Conservation (phyloP, 1,284 basidiomycete species). For the Apiotrichum domesticum region DNA sequence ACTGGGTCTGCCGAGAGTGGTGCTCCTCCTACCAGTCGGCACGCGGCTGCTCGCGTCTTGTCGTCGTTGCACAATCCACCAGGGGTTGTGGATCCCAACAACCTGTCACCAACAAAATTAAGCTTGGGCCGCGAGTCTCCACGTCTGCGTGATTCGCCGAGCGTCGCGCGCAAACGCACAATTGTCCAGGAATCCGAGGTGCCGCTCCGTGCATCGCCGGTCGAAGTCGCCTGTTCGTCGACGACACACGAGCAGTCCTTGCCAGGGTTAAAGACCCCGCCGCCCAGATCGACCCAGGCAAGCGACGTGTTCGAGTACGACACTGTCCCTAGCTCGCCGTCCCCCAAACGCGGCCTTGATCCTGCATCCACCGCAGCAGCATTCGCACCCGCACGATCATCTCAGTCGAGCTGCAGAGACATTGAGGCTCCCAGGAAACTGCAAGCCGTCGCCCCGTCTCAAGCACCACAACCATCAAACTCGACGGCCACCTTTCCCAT, state of each 20-base stretch:
- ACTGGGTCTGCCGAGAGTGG: conserved; percentile 2
- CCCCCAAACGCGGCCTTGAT: neutral
- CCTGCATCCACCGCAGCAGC: neutral
- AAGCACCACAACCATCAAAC: neutral
- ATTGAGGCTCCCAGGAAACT: neutral
- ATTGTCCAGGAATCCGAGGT: conserved; percentile 21
- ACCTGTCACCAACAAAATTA: conserved; percentile 8
- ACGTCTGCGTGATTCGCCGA: conserved; percentile 27
- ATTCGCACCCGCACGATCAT: neutral
- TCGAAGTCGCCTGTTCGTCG: neutral
- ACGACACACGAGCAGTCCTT: neutral
- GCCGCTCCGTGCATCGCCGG: neutral
- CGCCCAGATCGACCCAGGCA: neutral
- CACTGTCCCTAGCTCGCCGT: neutral
- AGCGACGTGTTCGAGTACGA: conserved; percentile 1
- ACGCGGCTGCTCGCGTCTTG: conserved; percentile 4
- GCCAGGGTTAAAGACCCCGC: neutral
- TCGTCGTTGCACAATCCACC: conserved; percentile 2
- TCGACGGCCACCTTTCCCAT: conserved; percentile 1
- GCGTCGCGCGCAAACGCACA: conserved; percentile 32
- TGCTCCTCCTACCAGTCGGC: conserved; percentile 2
- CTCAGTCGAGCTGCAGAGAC: neutral
- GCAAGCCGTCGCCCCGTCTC: neutral
- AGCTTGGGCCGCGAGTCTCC: conserved; percentile 17
- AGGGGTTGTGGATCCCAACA: conserved; percentile 1